Evolutionary conservation across 306 rosid genomes (phyloP).

Genomic region (Ziziphus jujuba): DNA sequence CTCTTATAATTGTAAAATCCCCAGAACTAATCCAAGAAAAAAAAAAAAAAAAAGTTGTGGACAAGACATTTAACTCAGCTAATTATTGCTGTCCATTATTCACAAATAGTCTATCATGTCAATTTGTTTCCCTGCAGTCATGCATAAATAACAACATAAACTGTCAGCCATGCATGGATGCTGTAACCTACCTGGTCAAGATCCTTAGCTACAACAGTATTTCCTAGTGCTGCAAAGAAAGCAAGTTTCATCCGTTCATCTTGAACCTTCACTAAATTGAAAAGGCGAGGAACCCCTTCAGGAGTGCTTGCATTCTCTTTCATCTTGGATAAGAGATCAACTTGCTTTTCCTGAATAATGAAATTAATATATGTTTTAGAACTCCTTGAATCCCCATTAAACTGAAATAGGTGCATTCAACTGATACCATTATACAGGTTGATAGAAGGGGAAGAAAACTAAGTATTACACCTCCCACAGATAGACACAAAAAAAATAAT

Average conservation of each 20-base stretch:
- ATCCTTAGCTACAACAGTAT: slow-evolving; percentile 84
- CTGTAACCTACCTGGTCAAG: slow-evolving; percentile 76
- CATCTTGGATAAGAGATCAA: slow-evolving; percentile 55
- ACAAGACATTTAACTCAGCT: not conserved
- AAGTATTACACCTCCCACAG: not conserved
- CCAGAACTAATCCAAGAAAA: slow-evolving; percentile 13
- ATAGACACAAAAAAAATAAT: not conserved
- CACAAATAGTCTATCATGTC: not conserved
- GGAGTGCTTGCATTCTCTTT: slow-evolving; percentile 67
- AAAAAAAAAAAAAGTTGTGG: slow-evolving; percentile 12
- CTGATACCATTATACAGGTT: not conserved
- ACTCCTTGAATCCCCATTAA: slow-evolving; percentile 11
- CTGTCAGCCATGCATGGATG: not conserved
- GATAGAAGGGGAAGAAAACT: not conserved
- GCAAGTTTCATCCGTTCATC: slow-evolving; percentile 94
- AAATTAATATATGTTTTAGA: slow-evolving; percentile 9
- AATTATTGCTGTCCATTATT: too few relatives aligned
- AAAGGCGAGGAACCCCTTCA: slow-evolving; percentile 89
- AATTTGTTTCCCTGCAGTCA: not conserved
- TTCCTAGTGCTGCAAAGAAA: slow-evolving; percentile 70
- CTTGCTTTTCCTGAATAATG: slow-evolving; percentile 80
- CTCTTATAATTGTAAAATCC: not conserved
- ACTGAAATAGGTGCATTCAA: slow-evolving; percentile 5
- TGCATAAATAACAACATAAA: not conserved
- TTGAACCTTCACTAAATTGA: slow-evolving; percentile 73